Base-by-base conservation (phyloP, 495 filamentous ascomycete genomes). In the Aspergillus sclerotiicarbonarius region DNA sequence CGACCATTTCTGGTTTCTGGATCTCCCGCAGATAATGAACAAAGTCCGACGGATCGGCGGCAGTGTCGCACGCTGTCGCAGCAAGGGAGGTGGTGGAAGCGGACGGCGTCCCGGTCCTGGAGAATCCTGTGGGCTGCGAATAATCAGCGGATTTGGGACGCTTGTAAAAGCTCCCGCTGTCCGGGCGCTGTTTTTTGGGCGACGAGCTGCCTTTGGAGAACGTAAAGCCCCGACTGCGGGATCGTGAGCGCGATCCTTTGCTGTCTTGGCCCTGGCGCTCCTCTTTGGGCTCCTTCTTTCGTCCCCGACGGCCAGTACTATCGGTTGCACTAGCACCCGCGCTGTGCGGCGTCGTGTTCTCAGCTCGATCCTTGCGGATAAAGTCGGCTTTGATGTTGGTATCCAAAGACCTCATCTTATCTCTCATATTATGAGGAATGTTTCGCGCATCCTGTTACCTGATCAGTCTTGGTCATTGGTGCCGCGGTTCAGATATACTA, bases 311-410 rank as follows among this genome's bases (percentile, higher is more conserved):
- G 45, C 80, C 76, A n/a, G 71, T 65, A 19, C 71, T 72, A 31
- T 67, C 67, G 30, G 64, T 65, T n/a, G 63, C 68, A 52, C 61
- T 60, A 3, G 68, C 60, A 29, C 68, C 67, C 13, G 61, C 69
- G 18, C 72, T 75, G 57, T 65, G 65, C 9, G 76, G 71, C 5
- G 73, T 69, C n/a, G 51, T 63, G 48, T 76, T 86, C 61, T 89
- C 87, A 0, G 85, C 83, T 73, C 86, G 88, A 65, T 96, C 89
- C 65, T 96, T 91, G 58, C 87, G 84, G 64, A 98, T 90, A 61
- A 98, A 96, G 59, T 98, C 92, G 60, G 88, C 88, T 73, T 98
- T 98, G 72, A 98, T 91, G 29, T 88, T 89, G 54, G 87, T 84
- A 54, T 90, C 90, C 50, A 98, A 76, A 31, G 84, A 90, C 30